These are phyloP conservation scores for Pseudopediastrum boryanum DNA, from an alignment of 139 green algal species.

Conservation along the genomic window DNA sequence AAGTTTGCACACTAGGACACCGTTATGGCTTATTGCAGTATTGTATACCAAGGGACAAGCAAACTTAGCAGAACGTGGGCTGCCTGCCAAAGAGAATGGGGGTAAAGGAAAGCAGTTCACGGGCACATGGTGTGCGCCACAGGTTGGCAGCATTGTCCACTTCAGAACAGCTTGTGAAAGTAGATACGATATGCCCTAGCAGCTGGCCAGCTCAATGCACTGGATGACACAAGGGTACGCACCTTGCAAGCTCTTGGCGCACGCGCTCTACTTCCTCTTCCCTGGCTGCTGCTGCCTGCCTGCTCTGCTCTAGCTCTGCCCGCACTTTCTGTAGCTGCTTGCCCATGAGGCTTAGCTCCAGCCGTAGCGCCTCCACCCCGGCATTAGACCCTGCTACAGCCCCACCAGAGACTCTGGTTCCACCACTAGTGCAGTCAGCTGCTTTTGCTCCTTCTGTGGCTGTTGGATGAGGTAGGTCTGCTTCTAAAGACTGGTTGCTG, in stretches of 20 bases:
- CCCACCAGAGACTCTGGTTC: background rate
- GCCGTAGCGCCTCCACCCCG: background rate
- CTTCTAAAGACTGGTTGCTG: background rate
- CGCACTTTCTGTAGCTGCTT: conserved; percentile 2
- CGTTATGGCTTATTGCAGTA: too few relatives aligned
- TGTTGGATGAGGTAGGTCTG: background rate
- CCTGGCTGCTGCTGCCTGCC: conserved; percentile 3
- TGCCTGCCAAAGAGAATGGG: too few relatives aligned
- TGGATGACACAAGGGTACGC: background rate
- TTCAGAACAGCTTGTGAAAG: too few relatives aligned
- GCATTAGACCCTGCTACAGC: background rate
- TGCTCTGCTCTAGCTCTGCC: background rate
- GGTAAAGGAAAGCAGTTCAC: background rate
- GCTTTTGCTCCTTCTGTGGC: background rate
- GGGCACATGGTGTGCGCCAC: background rate
- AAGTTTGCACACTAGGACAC: too few relatives aligned
- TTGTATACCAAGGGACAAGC: too few relatives aligned
- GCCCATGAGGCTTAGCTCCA: background rate
- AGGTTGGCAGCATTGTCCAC: background rate
- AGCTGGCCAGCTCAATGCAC: background rate
- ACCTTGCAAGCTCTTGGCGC: background rate
- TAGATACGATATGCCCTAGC: too few relatives aligned
- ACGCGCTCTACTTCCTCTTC: background rate
- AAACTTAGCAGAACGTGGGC: too few relatives aligned
- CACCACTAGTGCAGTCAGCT: background rate